Evolutionary conservation across 2,329 filamentous ascomycete species (phyloP).

Genomic region (Diaporthe amygdali): DNA sequence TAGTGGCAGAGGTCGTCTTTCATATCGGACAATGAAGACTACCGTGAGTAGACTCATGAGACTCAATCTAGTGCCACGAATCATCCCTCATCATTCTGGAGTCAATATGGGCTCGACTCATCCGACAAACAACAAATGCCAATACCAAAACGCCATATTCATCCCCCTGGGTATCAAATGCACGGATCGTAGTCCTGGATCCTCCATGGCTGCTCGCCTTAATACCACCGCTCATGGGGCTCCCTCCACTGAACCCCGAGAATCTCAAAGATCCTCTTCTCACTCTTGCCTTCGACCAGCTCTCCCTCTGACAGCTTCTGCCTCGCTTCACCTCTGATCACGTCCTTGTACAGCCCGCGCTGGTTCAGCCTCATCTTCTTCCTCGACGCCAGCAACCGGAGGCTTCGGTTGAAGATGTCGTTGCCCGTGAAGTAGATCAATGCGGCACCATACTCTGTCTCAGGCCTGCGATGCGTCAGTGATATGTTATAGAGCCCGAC

Average conservation of each 20-base stretch:
- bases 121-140: background rate
- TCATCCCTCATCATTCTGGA: no score
- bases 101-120: background rate
- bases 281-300: constrained; percentile 75
- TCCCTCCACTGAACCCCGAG: constrained; percentile 86
- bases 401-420: constrained; percentile 90
- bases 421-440: constrained; percentile 96
- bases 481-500: background rate
- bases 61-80: background rate
- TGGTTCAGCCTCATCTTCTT: constrained; percentile 89
- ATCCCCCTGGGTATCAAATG: background rate
- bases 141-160: background rate
- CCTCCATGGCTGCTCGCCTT: constrained; percentile 29
- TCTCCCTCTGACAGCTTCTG: constrained; percentile 70
- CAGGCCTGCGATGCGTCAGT: constrained; percentile 49
- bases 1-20: background rate
- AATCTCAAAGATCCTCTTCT: constrained; percentile 81
- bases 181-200: background rate
- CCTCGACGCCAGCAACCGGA: constrained; percentile 75
- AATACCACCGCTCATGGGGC: constrained; percentile 78
- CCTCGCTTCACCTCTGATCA: constrained; percentile 63
- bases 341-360: constrained; percentile 75
- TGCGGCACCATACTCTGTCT: constrained; percentile 79
- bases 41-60: background rate
- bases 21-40: background rate